Evolutionary conservation across 805 yeast species (phyloP).

Genomic region (Yarrowia bubula): DNA sequence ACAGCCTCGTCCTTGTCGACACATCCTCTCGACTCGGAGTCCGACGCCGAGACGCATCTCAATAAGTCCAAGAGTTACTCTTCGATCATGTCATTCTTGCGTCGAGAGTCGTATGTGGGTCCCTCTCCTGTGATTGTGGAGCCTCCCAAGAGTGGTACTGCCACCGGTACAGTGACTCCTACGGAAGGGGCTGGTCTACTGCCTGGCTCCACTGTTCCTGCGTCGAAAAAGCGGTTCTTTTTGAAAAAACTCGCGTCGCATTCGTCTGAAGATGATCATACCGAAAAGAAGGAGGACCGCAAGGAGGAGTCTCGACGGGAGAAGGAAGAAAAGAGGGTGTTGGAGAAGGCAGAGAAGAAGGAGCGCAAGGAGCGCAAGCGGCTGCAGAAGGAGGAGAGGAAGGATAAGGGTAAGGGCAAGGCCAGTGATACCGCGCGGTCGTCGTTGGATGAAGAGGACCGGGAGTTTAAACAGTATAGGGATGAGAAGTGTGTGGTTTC

Average conservation of each 20-base stretch:
- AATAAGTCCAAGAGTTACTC: conserved; percentile 21
- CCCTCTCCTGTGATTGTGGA: neutral
- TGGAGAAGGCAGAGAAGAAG: conserved; percentile 8
- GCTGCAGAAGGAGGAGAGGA: conserved; percentile 4
- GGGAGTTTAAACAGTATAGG: conserved; percentile 13
- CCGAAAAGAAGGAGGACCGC: neutral
- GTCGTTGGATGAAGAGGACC: conserved; percentile 14
- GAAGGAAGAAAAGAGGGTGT: neutral
- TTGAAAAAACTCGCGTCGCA: conserved; percentile 15
- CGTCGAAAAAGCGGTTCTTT: conserved; percentile 20
- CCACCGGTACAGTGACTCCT: conserved; percentile 5
- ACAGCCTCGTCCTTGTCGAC: conserved; percentile 2
- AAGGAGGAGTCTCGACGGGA: neutral
- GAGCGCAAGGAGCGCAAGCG: conserved; percentile 12
- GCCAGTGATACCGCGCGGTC: conserved; percentile 12
- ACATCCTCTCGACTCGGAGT: conserved; percentile 2
- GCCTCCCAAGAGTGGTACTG: neutral
- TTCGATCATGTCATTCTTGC: conserved; percentile 11
- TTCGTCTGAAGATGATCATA: conserved; percentile 10
- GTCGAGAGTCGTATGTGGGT: conserved; percentile 11
- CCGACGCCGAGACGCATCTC: conserved; percentile 14
- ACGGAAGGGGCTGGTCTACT: neutral
- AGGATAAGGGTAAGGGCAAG: neutral
- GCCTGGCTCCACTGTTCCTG: neutral
- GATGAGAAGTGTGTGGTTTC: conserved; percentile 15